phyloP scores from a whole-genome alignment of 345 rosid genomes.

The Adansonia digitata region DNA sequence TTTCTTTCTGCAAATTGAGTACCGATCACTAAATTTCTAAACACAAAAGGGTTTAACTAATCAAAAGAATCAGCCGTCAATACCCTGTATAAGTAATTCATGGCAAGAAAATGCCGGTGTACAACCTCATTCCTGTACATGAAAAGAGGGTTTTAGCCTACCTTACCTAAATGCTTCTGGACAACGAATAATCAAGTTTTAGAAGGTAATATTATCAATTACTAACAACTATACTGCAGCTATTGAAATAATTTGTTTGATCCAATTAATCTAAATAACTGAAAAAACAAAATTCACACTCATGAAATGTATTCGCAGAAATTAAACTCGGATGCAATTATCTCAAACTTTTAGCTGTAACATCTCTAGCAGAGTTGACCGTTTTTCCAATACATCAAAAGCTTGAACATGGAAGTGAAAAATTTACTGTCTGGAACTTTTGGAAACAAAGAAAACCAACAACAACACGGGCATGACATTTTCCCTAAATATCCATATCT shows the following conservation, averaged over 20 bases:
- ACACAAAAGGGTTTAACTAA: too few species aligned
- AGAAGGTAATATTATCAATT: background rate
- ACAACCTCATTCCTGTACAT: background rate
- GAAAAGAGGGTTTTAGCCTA: background rate
- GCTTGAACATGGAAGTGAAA: background rate
- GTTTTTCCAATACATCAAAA: background rate
- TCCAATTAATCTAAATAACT: background rate
- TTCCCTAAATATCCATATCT: background rate
- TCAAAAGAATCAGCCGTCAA: too few species aligned
- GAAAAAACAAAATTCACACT: background rate
- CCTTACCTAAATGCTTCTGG: background rate
- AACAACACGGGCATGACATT: background rate
- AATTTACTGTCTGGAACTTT: background rate
- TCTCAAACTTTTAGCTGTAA: conserved; percentile 7
- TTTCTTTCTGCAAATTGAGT: too few species aligned
- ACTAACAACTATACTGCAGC: background rate
- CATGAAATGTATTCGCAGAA: background rate
- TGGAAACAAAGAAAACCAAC: background rate
- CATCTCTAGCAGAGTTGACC: background rate
- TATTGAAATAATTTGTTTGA: background rate
- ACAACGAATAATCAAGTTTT: too few species aligned
- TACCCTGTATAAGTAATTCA: too few species aligned
- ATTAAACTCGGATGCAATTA: background rate
- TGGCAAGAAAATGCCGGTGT: too few species aligned
- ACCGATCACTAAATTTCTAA: too few species aligned